A percentile compares a stretch with the other conserved stretches of the same genome.
These are phyloP conservation scores for Phenoliferia sp. DNA, from an alignment of 1,284 basidiomycete genomes.

Conservation along the genomic window DNA sequence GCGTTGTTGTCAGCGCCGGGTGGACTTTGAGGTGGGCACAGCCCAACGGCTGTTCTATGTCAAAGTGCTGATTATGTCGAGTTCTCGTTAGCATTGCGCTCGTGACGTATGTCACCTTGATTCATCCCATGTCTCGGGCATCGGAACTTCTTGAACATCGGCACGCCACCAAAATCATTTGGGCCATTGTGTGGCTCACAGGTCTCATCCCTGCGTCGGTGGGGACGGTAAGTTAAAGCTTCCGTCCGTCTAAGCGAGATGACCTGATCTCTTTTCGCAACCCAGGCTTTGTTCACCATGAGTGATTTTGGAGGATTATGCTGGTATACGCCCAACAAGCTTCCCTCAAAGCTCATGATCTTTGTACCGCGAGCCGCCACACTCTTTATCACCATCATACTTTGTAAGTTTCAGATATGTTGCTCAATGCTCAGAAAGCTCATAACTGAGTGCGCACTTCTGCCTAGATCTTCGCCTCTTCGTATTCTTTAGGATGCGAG, in stretches of 20 bases:
- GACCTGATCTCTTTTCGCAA: not conserved
- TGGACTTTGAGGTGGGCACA: constrained; percentile 1
- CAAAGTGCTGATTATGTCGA: too few species aligned
- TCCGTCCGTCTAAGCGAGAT: not conserved
- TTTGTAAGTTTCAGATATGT: not conserved
- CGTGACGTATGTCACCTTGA: constrained; percentile 2
- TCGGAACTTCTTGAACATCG: not conserved
- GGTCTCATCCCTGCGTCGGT: constrained; percentile 4
- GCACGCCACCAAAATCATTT: not conserved
- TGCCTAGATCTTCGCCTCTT: not conserved
- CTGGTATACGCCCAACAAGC: not conserved
- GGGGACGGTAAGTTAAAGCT: not conserved
- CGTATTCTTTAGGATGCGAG: not conserved
- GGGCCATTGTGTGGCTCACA: not conserved
- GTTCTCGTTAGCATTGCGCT: not conserved
- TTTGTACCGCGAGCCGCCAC: constrained; percentile 6
- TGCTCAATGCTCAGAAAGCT: not conserved
- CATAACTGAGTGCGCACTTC: too few species aligned
- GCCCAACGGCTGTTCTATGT: too few species aligned
- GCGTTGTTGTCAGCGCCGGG: not conserved
- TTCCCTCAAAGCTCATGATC: constrained; percentile 4
- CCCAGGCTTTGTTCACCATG: not conserved
- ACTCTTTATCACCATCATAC: not conserved
- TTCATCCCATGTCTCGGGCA: constrained; percentile 2
- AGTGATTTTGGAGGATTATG: constrained; percentile 2